Base-by-base conservation (phyloP, 495 filamentous ascomycete genomes). In the Cryomyces antarcticus region DNA sequence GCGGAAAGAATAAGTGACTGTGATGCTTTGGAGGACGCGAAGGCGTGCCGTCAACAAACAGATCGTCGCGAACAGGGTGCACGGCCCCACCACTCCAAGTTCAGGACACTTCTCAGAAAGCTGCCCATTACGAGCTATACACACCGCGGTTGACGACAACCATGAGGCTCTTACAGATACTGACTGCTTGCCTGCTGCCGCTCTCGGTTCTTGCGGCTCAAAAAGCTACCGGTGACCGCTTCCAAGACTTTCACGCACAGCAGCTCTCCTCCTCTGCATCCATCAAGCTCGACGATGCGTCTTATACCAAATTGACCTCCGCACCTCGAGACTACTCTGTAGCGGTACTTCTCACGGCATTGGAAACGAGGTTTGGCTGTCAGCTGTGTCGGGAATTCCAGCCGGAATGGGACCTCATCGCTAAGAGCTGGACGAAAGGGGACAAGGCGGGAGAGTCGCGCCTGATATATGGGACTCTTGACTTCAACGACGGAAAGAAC, bases 371-470 rank as follows among this genome's bases (percentile, higher is more conserved):
- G 24, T 95, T 78, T 63, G 84, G 82, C 28, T 99, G 89, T 57
- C 61, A 75, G 42, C 67, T 95, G 38, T 99, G 89, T 57, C 71
- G 74, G 31, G 81, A 92, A 42, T 94, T 96, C 61, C 77, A 89
- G 54, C 80, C 89, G 1, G 92, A 99, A 62, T 99, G 85, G 78
- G 82, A 93, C 27, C 58, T 99, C 24, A 70, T 99, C 30, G 70
- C 73, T 11, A 80, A 72, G 55, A 92, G 83, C 65, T 99, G 89
- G 89, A 69, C 68, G 46, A 80, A 75, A 54, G 84, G 80, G 3
- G 75, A 85, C 58, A 82, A 78, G 62, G 58, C 66, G 30, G 79
- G 73, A 35, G 77, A 77, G 28, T 73, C 81, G 33, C 68, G 80
- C 42, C 49, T 93, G 43, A 54, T 94, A 40, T 93, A 83, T 63